Evolutionary conservation across 140 eudicot genomes (phyloP), one percentile per base, ranked within the genome.

Genomic region (Eryngium alpinum): DNA sequence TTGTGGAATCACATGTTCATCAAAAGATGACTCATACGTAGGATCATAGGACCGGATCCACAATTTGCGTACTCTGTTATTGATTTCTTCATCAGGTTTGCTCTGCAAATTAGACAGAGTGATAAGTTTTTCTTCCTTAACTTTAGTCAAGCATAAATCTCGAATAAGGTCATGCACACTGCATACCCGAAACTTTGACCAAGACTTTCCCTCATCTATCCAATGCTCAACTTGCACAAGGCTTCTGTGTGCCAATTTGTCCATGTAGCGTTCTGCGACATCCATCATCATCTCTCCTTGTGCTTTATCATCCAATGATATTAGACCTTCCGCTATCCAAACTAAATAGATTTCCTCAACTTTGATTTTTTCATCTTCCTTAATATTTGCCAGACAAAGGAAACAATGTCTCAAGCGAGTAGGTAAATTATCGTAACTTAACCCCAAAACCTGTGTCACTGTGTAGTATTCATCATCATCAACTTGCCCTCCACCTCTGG

Each of bases 231-330:
- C 60, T 53, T 53, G 60, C 5, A 53, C 60, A 13, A 53, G 16
- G 60, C 60, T 53, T 53, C 60, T 53, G 12, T 53, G 18, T 53
- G 60, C 60, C 60, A 81, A 71, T 69, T 81, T 21, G 10, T 27
- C 72, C 72, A 66, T 24, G n/a, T 66, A 66, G 72, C 72, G 72
- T n/a, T 66, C 72, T 27, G 72, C 72, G 9, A 66, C 72, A 3
- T 66, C 72, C 7, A 22, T 66, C 72, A 66, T 19, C 11, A 27
- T 66, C n/a, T 66, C 72, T 66, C 72, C 72, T 18, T 66, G 5
- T n/a, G 13, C 25, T 29, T 27, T 19, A 29, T 66, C 72, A 10
- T 29, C 33, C 25, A 27, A 66, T 4, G 16, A 9, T 17, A 66
- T 66, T 27, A 66, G 22, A 17, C 72, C 72, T 66, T 66, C 72